phyloP scores from a whole-genome alignment of 345 rosid genomes.

The Eucalyptus coolabah region DNA sequence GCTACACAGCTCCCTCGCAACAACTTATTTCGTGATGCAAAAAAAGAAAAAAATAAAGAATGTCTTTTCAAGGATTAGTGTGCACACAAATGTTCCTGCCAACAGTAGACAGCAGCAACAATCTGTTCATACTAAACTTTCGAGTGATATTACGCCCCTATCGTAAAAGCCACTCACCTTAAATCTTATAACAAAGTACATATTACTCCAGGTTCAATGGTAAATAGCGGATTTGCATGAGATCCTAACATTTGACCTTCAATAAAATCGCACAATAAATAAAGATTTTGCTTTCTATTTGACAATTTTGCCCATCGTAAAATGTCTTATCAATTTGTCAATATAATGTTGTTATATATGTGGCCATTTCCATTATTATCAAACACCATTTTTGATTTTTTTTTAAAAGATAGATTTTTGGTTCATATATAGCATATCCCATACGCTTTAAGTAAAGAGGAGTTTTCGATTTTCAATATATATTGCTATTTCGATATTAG shows the following conservation, averaged over 20 bases:
- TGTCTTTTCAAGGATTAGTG: background rate
- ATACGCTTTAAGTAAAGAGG: background rate
- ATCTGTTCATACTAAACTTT: background rate
- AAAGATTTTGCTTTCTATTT: no score
- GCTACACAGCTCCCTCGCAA: background rate
- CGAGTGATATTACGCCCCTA: background rate
- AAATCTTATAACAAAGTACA: no score
- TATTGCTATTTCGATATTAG: background rate
- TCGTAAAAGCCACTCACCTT: background rate
- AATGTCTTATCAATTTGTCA: no score
- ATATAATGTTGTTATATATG: no score
- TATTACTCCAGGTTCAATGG: no score
- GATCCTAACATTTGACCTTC: rapidly evolving
- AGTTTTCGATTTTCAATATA: background rate
- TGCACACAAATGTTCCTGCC: background rate
- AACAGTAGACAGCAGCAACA: rapidly evolving
- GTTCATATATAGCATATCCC: background rate
- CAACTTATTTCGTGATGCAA: background rate
- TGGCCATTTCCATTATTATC: background rate
- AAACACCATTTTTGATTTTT: background rate
- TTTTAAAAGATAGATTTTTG: background rate
- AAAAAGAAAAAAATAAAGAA: background rate
- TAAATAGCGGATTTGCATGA: rapidly evolving
- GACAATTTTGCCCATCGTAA: no score
- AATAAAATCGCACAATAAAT: no score